Conservation (phyloP, 2,329 filamentous ascomycete genomes). For the Trichocomaceae sp. region DNA sequence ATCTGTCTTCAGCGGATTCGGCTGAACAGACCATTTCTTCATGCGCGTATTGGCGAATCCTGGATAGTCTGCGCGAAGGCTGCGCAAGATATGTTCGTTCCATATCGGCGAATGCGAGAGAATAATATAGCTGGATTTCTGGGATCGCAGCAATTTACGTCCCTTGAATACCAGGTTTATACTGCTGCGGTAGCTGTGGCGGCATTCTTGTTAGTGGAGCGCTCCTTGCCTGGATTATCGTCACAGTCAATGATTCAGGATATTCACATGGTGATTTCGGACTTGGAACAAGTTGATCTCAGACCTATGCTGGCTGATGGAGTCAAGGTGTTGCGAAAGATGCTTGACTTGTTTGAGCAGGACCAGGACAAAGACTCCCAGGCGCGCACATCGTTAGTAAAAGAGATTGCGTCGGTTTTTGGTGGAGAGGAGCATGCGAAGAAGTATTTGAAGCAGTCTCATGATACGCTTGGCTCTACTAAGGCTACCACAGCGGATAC, state of each 20-base stretch:
- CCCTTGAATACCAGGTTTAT: slow-evolving; percentile 23
- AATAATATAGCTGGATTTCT: slow-evolving; percentile 17
- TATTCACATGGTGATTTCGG: slow-evolving; percentile 22
- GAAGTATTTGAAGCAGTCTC: slow-evolving; percentile 21
- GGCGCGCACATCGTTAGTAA: slow-evolving; percentile 18
- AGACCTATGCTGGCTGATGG: slow-evolving; percentile 19
- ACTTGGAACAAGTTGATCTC: slow-evolving; percentile 18
- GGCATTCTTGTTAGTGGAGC: slow-evolving; percentile 23
- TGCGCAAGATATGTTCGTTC: slow-evolving; percentile 20
- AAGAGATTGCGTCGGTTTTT: slow-evolving; percentile 21
- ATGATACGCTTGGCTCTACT: neutral
- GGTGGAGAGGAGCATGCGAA: slow-evolving; percentile 22
- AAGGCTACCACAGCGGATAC: neutral
- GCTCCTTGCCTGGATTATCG: slow-evolving; percentile 18
- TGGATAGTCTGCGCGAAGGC: slow-evolving; percentile 20
- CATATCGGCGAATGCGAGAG: slow-evolving; percentile 20
- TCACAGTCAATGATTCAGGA: slow-evolving; percentile 18
- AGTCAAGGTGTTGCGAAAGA: slow-evolving; percentile 20
- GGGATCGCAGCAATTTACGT: slow-evolving; percentile 19
- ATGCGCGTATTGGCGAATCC: slow-evolving; percentile 18
- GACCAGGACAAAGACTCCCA: slow-evolving; percentile 15
- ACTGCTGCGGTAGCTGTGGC: slow-evolving; percentile 23
- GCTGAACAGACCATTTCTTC: slow-evolving; percentile 22
- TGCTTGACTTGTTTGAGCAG: slow-evolving; percentile 22
- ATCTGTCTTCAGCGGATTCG: slow-evolving; percentile 24